Conservation (phyloP, 2,329 filamentous ascomycete genomes). For the Pseudogymnoascus sp. region DNA sequence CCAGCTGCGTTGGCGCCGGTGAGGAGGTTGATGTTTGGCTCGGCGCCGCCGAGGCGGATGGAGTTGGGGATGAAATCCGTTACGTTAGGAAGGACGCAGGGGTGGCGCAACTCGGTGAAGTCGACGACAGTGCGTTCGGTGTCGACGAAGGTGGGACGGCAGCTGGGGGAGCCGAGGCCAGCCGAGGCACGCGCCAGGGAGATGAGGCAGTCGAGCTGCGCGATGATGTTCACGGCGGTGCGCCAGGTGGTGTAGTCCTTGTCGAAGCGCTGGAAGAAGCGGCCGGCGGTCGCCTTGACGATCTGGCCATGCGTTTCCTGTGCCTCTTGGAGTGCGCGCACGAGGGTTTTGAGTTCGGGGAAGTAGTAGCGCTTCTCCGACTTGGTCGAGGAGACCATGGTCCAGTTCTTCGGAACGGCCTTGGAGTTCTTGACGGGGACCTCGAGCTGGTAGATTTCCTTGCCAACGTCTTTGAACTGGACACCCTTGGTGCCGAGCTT, state of each 20-base stretch:
- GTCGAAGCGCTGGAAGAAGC: slow-evolving; percentile 84
- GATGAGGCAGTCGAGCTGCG: slow-evolving; percentile 90
- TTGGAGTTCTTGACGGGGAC: slow-evolving; percentile 69
- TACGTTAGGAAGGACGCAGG: slow-evolving; percentile 83
- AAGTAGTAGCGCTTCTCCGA: slow-evolving; percentile 93
- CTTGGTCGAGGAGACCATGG: slow-evolving; percentile 91
- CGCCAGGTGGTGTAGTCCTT: slow-evolving; percentile 79
- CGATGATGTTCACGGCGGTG: slow-evolving; percentile 77
- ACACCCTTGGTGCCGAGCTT: slow-evolving; percentile 65
- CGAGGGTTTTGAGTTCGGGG: slow-evolving; percentile 67
- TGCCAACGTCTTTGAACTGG: slow-evolving; percentile 77
- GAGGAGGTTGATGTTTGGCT: slow-evolving; percentile 77
- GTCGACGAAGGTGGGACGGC: slow-evolving; percentile 80
- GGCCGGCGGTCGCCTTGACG: slow-evolving; percentile 71
- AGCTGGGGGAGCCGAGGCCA: slow-evolving; percentile 76
- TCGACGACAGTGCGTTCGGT: slow-evolving; percentile 79
- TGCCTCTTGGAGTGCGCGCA: slow-evolving; percentile 83
- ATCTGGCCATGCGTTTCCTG: slow-evolving; percentile 91
- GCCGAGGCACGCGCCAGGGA: slow-evolving; percentile 83
- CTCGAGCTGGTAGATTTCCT: slow-evolving; percentile 95
- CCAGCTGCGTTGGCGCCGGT: slow-evolving; percentile 96
- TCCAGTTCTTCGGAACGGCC: slow-evolving; percentile 73
- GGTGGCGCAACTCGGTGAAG: slow-evolving; percentile 85
- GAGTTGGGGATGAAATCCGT: slow-evolving; percentile 97
- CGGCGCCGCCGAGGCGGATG: slow-evolving; percentile 71